Conservation (phyloP, 805 yeast species). For the Saccharomycopsis fermentans region DNA sequence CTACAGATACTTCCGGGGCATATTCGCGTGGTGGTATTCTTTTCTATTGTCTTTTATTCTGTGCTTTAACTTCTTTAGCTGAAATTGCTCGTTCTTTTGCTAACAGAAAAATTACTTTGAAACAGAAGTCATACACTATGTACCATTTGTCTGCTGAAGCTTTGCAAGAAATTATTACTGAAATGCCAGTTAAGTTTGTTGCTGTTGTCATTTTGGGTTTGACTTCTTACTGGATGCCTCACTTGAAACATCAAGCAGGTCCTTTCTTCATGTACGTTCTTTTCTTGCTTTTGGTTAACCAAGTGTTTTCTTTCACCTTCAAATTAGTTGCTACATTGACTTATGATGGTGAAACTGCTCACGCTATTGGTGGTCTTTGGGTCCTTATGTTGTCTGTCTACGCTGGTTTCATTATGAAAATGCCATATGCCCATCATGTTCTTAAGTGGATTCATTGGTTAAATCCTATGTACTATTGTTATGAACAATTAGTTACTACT, state of each 20-base stretch:
- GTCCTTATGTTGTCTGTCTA: constrained; percentile 49
- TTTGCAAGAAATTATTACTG: constrained; percentile 44
- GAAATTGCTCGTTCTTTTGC: constrained; percentile 51
- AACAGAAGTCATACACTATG: constrained; percentile 53
- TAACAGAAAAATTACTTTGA: constrained; percentile 52
- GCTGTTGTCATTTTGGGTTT: constrained; percentile 39
- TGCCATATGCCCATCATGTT: constrained; percentile 38
- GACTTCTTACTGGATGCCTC: constrained; percentile 43
- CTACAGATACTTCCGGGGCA: constrained; percentile 41
- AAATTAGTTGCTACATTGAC: constrained; percentile 44
- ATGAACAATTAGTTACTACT: constrained; percentile 45
- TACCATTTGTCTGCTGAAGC: constrained; percentile 60
- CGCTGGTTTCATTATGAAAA: constrained; percentile 39
- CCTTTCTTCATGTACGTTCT: constrained; percentile 41
- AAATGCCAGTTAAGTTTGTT: constrained; percentile 45
- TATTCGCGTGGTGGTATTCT: constrained; percentile 55
- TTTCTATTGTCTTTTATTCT: constrained; percentile 50
- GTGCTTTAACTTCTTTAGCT: constrained; percentile 50
- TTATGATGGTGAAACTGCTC: constrained; percentile 45
- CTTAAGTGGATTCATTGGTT: constrained; percentile 37
- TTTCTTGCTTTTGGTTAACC: constrained; percentile 37
- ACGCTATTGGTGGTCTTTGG: constrained; percentile 43
- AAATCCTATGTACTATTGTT: constrained; percentile 39
- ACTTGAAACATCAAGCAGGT: constrained; percentile 42
- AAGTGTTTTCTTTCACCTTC: constrained; percentile 44